phyloP scores from a whole-genome alignment of 2,329 filamentous ascomycete genomes.

The Sporothrix phasma region DNA sequence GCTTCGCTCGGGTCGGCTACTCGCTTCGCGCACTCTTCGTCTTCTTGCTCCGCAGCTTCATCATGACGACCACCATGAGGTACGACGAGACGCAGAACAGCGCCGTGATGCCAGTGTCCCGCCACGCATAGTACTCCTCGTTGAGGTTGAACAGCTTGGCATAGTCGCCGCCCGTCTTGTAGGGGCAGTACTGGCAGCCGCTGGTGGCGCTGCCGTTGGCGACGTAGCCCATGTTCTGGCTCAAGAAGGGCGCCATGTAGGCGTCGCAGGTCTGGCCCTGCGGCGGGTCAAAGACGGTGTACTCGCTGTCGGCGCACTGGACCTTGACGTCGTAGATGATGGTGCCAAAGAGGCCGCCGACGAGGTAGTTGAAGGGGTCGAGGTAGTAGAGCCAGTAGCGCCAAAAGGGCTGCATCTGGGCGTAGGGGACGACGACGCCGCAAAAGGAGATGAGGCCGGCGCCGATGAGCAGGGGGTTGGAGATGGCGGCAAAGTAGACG shows the following conservation, averaged over 20 bases:
- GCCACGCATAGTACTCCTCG: conserved; percentile 56
- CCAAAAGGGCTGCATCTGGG: conserved; percentile 56
- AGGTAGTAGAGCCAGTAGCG: conserved; percentile 53
- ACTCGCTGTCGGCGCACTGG: conserved; percentile 37
- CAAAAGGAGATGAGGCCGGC: conserved; percentile 57
- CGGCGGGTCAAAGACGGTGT: conserved; percentile 42
- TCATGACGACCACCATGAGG: conserved; percentile 33
- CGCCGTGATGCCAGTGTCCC: conserved; percentile 48
- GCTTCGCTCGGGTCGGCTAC: background rate
- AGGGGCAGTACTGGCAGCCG: conserved; percentile 50
- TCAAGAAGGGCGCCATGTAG: conserved; percentile 46
- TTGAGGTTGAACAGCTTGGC: conserved; percentile 48
- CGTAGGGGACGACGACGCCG: conserved; percentile 62
- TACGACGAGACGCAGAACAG: conserved; percentile 48
- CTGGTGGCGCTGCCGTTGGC: conserved; percentile 53
- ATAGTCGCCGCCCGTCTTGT: conserved; percentile 48
- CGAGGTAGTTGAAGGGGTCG: conserved; percentile 53
- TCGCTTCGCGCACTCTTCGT: conserved; percentile 36
- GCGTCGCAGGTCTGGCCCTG: conserved; percentile 43
- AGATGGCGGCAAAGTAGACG: conserved; percentile 47
- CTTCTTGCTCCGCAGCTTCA: conserved; percentile 40
- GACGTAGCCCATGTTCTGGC: conserved; percentile 34
- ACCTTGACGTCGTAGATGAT: conserved; percentile 38
- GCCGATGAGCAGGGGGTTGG: conserved; percentile 46
- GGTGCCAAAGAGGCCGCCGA: conserved; percentile 46